Base-by-base conservation (phyloP, 2,329 filamentous ascomycete species). In the Byssochlamys sp. region DNA sequence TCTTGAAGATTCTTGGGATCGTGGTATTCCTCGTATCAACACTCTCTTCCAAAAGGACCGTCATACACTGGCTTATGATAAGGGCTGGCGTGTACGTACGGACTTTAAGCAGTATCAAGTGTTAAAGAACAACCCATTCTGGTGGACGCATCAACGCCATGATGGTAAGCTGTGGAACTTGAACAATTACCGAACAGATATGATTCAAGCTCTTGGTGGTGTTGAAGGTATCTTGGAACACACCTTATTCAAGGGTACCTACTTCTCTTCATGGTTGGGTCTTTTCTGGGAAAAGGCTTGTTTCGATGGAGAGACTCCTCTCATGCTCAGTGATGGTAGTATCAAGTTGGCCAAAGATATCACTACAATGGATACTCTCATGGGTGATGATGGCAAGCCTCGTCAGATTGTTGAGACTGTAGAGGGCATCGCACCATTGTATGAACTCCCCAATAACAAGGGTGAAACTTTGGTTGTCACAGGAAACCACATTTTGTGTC, bases 101-200 rank as follows among this genome's bases (percentile, higher is more conserved):
- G 94, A 97, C 72, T 99, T 99, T 80, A 99, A 99, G 80, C 86
- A 94, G 29, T 99, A 97, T 71, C 92, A 97, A 73, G 80, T 97
- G 60, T 97, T 99, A 92, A 96, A 95, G 84, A 95, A 88, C 75
- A 96, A 97, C 70, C 94, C 94, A 0, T 97, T 97, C 80, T 96
- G 91, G 91, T 99, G 94, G 94, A 99, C 94, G 2, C 95, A 89
- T 67, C 92, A 97, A 73, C 82, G 94, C 45, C 94, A 99, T 68
- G 94, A 99, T 67, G 94, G 94, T 70, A 97, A 97, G 69, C 75
- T 99, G 3, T 99, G 94, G 94, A 96, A 96, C 62, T 74, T 97
- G 55, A 97, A 97, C 63, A 89, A 90, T 1, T 96, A 97, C 75
- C 81, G 94, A 61, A 96, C 94, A 5, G 94, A 99, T 77, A 91